These are phyloP conservation scores for Beta corolliflora DNA, from an alignment of 179 eudicot genomes.

Conservation along the genomic window DNA sequence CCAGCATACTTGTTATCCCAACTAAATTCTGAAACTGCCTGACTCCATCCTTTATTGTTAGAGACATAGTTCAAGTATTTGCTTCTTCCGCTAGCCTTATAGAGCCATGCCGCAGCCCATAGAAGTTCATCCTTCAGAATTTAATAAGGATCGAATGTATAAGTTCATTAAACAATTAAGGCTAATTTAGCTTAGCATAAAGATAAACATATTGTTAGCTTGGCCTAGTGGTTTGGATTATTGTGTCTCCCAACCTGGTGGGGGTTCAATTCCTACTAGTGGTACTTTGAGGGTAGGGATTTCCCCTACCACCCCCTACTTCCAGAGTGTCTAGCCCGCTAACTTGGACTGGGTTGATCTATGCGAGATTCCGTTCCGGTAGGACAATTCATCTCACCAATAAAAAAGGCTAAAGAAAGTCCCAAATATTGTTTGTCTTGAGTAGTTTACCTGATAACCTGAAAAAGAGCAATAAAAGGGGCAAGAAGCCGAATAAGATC, in stretches of 20 bases:
- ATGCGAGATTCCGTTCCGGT: no score
- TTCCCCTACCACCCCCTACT: no score
- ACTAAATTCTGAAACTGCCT: conserved; percentile 42
- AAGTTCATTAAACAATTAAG: not conserved
- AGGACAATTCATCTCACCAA: no score
- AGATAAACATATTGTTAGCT: not conserved
- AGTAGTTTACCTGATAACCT: conserved; percentile 64
- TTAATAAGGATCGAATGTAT: not conserved
- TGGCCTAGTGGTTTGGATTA: no score
- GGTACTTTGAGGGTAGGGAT: no score
- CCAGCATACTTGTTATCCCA: conserved; percentile 56
- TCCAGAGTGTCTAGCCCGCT: no score
- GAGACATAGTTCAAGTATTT: conserved; percentile 40
- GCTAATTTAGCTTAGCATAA: not conserved
- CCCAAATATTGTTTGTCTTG: no score
- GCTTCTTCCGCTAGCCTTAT: conserved; percentile 33
- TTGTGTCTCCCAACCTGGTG: no score
- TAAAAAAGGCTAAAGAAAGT: no score
- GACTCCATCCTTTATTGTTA: conserved; percentile 52
- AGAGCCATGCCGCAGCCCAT: conserved; percentile 57
- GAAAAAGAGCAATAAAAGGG: conserved; percentile 91
- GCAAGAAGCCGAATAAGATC: conserved; percentile 68
- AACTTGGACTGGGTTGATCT: no score
- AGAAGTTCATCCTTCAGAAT: conserved; percentile 44
- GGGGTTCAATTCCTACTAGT: no score